Percentiles rank a stretch among this genome's conserved stretches.
phyloP scores from a whole-genome alignment of 441 rosid species.

The Eruca vesicaria region DNA sequence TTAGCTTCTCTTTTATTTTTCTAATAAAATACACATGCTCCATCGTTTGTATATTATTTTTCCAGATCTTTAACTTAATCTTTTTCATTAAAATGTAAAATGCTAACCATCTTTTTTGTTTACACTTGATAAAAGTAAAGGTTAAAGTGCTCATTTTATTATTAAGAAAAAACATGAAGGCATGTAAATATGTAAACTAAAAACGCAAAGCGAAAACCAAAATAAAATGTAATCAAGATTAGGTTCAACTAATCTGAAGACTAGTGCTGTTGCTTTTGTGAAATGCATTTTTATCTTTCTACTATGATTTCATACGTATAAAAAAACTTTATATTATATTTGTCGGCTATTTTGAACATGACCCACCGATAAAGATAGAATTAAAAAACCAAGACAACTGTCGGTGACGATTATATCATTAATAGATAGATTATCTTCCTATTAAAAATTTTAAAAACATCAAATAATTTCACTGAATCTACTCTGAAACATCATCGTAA shows the following conservation, averaged over 20 bases:
- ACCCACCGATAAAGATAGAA: conserved; percentile 16
- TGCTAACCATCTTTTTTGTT: not conserved
- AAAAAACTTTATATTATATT: not conserved
- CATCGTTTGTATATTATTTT: not conserved
- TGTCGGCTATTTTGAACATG: conserved; percentile 24
- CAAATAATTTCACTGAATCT: conserved; percentile 5
- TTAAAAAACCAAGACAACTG: conserved; percentile 9
- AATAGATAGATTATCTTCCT: not conserved
- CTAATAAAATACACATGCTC: not conserved
- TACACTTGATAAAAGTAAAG: not conserved
- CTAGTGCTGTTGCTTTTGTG: not conserved
- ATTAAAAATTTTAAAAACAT: not conserved
- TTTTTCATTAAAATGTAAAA: not conserved
- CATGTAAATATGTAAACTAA: not conserved
- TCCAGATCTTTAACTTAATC: not conserved
- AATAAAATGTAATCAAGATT: not conserved
- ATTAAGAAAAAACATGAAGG: not conserved
- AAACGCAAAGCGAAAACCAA: not conserved
- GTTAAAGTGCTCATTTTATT: not conserved
- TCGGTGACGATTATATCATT: conserved; percentile 8
- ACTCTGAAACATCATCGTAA: conserved; percentile 22
- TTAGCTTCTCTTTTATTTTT: not conserved
- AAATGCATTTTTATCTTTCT: conserved; percentile 11
- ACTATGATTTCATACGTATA: too few species aligned
- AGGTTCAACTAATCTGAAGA: conserved; percentile 9